A percentile compares a stretch with the other conserved stretches of the same genome.
Evolutionary conservation across 1,284 basidiomycete genomes (phyloP).

Genomic region (Pholiota adiposa): DNA sequence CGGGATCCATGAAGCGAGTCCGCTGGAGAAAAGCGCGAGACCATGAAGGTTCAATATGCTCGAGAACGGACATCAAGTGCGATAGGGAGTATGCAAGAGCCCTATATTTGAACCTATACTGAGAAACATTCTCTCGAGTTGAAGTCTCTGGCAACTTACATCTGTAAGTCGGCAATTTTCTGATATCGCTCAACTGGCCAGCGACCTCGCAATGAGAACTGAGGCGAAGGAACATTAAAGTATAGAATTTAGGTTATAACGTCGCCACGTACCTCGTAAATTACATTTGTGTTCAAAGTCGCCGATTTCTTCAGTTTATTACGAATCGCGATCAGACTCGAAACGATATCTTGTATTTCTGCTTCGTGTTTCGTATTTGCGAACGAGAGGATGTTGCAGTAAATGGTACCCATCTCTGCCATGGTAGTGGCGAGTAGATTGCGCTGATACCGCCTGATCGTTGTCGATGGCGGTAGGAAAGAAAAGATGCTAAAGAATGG

Average conservation of each 20-base stretch:
- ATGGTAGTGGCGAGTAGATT: conserved; percentile 64
- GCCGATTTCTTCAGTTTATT: conserved; percentile 65
- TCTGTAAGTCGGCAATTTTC: conserved; percentile 64
- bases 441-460: conserved; percentile 71
- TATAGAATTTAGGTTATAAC: background rate
- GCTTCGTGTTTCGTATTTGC: conserved; percentile 52
- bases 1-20: conserved; percentile 77
- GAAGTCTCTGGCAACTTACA: conserved; percentile 42
- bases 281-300: conserved; percentile 58
- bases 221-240: background rate
- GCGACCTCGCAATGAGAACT: conserved; percentile 71
- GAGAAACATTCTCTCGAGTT: conserved; percentile 3
- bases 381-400: conserved; percentile 71
- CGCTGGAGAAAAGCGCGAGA: conserved; percentile 75
- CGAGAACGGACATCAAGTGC: conserved; percentile 65
- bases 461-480: conserved; percentile 71
- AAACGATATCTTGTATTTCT: conserved; percentile 56
- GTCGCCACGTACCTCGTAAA: conserved; percentile 62
- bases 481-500: conserved; percentile 58
- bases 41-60: conserved; percentile 74
- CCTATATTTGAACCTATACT: conserved; percentile 35
- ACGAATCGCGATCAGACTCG: conserved; percentile 63
- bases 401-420: conserved; percentile 63
- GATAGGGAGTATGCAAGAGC: conserved; percentile 65
- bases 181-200: conserved; percentile 76